These are phyloP conservation scores for Choiromyces venosus DNA, from an alignment of 495 filamentous ascomycete species.

Conservation along the genomic window DNA sequence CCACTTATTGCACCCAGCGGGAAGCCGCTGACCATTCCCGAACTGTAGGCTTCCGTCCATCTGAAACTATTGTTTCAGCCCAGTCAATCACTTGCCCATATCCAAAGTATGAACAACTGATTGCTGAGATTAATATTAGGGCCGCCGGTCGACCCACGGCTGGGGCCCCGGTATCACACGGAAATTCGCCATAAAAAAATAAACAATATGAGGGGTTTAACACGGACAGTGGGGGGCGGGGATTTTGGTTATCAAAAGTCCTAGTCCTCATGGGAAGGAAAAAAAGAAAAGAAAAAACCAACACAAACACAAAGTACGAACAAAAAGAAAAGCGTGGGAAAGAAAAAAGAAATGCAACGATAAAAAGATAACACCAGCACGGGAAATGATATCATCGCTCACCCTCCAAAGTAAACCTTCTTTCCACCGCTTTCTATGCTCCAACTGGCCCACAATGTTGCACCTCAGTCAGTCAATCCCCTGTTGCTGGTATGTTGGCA, in stretches of 20 bases:
- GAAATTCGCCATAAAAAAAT: not conserved
- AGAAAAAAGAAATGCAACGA: slow-evolving; percentile 9
- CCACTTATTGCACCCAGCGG: not conserved
- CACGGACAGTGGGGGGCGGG: not conserved
- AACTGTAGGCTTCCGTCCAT: slow-evolving; percentile 10
- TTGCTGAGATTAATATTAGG: not conserved
- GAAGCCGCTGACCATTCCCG: not conserved
- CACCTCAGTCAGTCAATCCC: slow-evolving; percentile 59
- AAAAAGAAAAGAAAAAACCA: slow-evolving; percentile 3
- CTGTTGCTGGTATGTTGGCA: slow-evolving; percentile 78
- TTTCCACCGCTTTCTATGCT: slow-evolving; percentile 68
- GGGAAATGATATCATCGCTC: slow-evolving; percentile 21
- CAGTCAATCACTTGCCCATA: not conserved
- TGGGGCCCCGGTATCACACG: not conserved
- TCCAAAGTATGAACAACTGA: not conserved
- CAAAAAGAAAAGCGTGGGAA: slow-evolving; percentile 16
- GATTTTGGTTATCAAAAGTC: slow-evolving; percentile 2
- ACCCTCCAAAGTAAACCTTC: slow-evolving; percentile 50
- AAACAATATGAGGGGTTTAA: not conserved
- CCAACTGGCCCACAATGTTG: slow-evolving; percentile 87
- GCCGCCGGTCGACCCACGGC: not conserved
- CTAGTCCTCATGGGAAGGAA: not conserved
- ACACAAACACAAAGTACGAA: slow-evolving; percentile 16
- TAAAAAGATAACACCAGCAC: slow-evolving; percentile 5
- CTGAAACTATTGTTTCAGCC: slow-evolving; percentile 6